Evolutionary conservation across 768 basidiomycete genomes (phyloP).

Genomic region (Hypholoma fasciculare): DNA sequence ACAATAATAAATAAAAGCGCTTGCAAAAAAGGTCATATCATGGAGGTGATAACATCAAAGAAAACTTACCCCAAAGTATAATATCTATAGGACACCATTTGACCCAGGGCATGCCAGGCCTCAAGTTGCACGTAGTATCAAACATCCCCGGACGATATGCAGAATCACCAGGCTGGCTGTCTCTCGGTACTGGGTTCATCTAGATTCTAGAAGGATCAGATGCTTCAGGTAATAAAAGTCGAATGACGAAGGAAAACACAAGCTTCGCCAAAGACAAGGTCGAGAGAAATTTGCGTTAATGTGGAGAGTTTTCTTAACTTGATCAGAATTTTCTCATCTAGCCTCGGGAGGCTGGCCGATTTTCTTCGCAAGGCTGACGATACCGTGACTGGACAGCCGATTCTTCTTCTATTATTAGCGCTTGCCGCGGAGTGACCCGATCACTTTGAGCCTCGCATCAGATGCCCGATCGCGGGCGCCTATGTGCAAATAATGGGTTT

Average conservation of each 20-base stretch:
- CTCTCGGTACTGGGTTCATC: not conserved
- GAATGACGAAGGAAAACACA: not conserved
- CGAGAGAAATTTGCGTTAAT: not conserved
- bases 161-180: not conserved
- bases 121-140: slow-evolving; percentile 11
- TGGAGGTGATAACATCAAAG: not conserved
- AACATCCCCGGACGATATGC: not conserved
- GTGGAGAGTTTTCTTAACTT: too few relatives aligned
- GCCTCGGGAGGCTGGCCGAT: slow-evolving; percentile 12
- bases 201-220: not conserved
- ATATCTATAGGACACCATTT: slow-evolving; percentile 24
- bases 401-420: slow-evolving; percentile 13
- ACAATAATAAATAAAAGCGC: slow-evolving; percentile 4
- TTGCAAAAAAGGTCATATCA: not conserved
- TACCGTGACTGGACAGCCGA: not conserved
- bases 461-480: not conserved
- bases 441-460: not conserved
- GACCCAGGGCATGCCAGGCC: slow-evolving; percentile 6
- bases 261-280: not conserved
- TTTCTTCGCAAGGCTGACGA: slow-evolving; percentile 5
- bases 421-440: too few relatives aligned
- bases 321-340: too few relatives aligned
- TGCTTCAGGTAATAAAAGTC: not conserved
- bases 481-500: not conserved
- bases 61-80: slow-evolving; percentile 19